phyloP scores from a whole-genome alignment of 345 rosid genomes.

The Acer negundo region DNA sequence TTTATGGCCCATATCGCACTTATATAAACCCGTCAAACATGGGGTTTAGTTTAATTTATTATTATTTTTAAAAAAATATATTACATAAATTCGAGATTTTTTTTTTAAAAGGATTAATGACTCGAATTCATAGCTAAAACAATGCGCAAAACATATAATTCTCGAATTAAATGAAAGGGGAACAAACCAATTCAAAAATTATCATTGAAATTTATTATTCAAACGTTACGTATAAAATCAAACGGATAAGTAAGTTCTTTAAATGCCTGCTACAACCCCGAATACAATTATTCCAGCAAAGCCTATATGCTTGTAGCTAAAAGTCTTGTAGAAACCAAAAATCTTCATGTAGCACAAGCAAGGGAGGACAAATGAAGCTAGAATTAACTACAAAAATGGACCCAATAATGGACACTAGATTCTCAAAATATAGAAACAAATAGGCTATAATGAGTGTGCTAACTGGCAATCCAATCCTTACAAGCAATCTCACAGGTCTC shows the following conservation, averaged over 20 bases:
- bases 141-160: neutral
- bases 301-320: conserved; percentile 13
- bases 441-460: conserved; percentile 30
- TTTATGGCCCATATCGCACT: too few species aligned
- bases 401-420: conserved; percentile 35
- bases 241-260: conserved; percentile 33
- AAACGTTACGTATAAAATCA: neutral
- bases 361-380: conserved; percentile 29
- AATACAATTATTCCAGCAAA: conserved; percentile 20
- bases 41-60: neutral
- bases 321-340: conserved; percentile 13
- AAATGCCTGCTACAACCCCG: conserved; percentile 10
- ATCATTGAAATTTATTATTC: neutral
- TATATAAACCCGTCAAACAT: too few species aligned
- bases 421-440: conserved; percentile 33
- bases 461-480: conserved; percentile 27
- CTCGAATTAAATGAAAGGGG: too few species aligned
- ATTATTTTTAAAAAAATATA: too few species aligned
- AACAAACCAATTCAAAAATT: too few species aligned
- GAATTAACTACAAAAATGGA: conserved; percentile 28
- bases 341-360: conserved; percentile 39
- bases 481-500: conserved; percentile 10
- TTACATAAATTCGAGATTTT: too few species aligned
- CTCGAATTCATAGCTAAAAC: neutral
- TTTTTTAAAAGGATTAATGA: too few species aligned